Base-by-base conservation (phyloP, 176 grass and related monocot genomes). In the Oryza glumipatula region DNA sequence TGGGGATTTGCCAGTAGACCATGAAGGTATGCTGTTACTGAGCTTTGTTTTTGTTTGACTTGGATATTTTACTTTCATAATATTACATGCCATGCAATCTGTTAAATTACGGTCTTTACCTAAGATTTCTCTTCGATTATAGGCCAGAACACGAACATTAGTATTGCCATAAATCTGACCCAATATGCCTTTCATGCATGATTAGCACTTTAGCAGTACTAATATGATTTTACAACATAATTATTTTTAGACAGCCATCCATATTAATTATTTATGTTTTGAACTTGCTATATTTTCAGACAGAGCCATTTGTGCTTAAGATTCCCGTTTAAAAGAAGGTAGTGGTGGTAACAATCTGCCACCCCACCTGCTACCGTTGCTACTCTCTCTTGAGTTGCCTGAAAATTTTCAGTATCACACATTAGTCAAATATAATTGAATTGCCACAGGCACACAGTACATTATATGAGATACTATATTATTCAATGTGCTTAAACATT, bases 1-100 rank as follows among this genome's bases (percentile, higher is more conserved):
- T 79, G 96, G 96, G 8, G 91, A 96, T 87, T 86, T 99, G 79
- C 93, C 86, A 41, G 89, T 99, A 69, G 96, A 99, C 70, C 86
- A 83, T 61, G 89, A 99, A 99, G 96, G 96, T 99, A 87, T 51
- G 26, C 11, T 84, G 41, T 84, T 64, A 76, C 82, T 86, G 52
- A 83, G 58, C 47, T 54, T 60, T 52, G 13, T 65, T 30, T 14
- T 77, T 75, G 33, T 43, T 77, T 78, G 36, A 13, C 47, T 22
- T 72, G 44, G 63, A 76, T 39, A 8, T 79, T 69, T 61, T 8
- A 28, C 9, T 78, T 12, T 4, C 19, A 10, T 38, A 66, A 10
- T 38, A 66, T 22, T 79, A 56, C 39, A 73, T 80, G 4, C 21
- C 22, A 35, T 74, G 33, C 22, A 80, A 68, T 54, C 21, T 65